Conservation (phyloP, 139 green algal genomes). For the Chlamydomonas urium region DNA sequence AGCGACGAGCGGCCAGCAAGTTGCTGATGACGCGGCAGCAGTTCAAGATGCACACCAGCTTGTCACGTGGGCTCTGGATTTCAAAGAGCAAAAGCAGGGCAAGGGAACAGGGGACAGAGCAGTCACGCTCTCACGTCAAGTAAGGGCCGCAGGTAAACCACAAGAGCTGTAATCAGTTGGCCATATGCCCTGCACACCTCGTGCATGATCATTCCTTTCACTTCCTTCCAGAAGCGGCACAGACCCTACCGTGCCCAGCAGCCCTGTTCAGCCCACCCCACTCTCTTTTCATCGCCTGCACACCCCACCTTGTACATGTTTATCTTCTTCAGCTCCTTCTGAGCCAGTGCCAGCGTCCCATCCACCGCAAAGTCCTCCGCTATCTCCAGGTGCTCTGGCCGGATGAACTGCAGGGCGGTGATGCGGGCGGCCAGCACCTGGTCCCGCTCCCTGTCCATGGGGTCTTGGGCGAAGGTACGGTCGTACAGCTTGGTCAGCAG, state of each 20-base stretch:
- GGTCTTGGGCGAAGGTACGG: slow-evolving; percentile 64
- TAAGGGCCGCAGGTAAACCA: too few relatives aligned
- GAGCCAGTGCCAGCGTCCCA: slow-evolving; percentile 52
- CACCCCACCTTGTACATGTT: slow-evolving; percentile 78
- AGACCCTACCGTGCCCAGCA: too few relatives aligned
- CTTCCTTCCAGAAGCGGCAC: too few relatives aligned
- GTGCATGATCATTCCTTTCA: not conserved
- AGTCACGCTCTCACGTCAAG: too few relatives aligned
- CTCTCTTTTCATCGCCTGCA: too few relatives aligned
- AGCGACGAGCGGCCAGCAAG: slow-evolving; percentile 49
- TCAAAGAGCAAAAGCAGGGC: too few relatives aligned
- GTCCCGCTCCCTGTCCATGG: slow-evolving; percentile 76
- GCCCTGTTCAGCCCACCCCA: too few relatives aligned
- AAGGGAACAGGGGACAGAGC: not conserved
- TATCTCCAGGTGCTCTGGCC: slow-evolving; percentile 83
- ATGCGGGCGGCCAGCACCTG: slow-evolving; percentile 56
- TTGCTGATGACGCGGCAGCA: slow-evolving; percentile 81
- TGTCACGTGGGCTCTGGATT: slow-evolving; percentile 89
- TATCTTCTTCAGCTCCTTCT: slow-evolving; percentile 84
- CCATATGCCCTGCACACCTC: too few relatives aligned
- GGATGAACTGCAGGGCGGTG: slow-evolving; percentile 66
- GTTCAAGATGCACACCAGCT: slow-evolving; percentile 94
- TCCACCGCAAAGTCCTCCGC: slow-evolving; percentile 43
- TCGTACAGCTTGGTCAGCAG: slow-evolving; percentile 92
- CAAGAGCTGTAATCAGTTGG: too few relatives aligned